Evolutionary conservation across 1,139 yeast genomes (phyloP), one percentile per base, ranked within the genome.

Genomic region (Yamadazyma epiphylla): DNA sequence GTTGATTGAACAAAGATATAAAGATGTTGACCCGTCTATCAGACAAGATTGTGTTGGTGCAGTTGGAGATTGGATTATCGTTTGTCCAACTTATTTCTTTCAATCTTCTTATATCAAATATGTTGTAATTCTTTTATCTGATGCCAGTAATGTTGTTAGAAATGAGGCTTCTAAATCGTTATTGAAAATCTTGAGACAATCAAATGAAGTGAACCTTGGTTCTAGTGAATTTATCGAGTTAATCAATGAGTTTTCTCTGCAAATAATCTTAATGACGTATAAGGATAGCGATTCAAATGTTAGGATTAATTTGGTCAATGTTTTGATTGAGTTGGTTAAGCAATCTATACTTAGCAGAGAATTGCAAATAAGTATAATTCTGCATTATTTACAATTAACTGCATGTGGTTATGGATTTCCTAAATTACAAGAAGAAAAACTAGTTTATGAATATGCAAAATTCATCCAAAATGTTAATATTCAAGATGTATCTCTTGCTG

Each of bases 91-190:
- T 34, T 60, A 69, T 33, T 88, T 84, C 46, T 69, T 83, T 43
- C 84, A 79, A 37, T 79, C 82, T 3, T 61, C 77, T 1, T 84
- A 77, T 48, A 64, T 88, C 37, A 72, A 89, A 38, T 85, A 84
- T 49, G 73, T 82, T 49, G 95, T 95, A 3, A 84, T 94, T 94
- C 64, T 86, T 14, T 59, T 88, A 27, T 79, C 91, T 6, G 97
- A 89, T 48, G 68, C 78, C 2, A 70, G 74, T 13, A 56, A 72
- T 11, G 42, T 54, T 3, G 94, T 86, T 1, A 69, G 95, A 41
- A 51, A 63, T 5, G 91, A 84, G 45, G 88, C 78, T 2, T 51
- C 83, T 13, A 74, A 68, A 42, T 69, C 73, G 3, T 57, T 89
- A 28, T 60, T 74, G 3, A 75, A 64, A 38, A 46, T 78, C 19